Conservation (phyloP, 2,329 filamentous ascomycete species). For the Canariomyces notabilis region DNA sequence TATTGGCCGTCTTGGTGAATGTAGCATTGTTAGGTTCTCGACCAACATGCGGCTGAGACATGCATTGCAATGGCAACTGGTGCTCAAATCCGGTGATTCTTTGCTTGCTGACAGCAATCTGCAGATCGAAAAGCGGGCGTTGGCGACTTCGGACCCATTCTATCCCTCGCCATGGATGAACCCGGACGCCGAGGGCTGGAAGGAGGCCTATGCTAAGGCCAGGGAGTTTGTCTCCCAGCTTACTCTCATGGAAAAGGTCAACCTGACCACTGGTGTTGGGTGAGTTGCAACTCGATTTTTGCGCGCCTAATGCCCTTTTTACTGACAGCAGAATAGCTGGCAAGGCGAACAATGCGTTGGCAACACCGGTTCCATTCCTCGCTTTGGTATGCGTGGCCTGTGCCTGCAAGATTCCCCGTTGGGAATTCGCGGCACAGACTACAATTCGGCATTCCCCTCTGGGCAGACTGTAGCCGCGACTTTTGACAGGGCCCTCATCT, state of each 20-base stretch:
- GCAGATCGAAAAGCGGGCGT: slow-evolving; percentile 25
- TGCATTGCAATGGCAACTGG: slow-evolving; percentile 15
- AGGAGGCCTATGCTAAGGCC: slow-evolving; percentile 69
- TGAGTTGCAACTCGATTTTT: slow-evolving; percentile 37
- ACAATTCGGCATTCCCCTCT: slow-evolving; percentile 73
- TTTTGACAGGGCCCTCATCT: slow-evolving; percentile 70
- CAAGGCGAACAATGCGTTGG: slow-evolving; percentile 70
- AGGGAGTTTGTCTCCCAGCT: slow-evolving; percentile 75
- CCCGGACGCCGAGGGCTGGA: slow-evolving; percentile 66
- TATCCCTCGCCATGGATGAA: slow-evolving; percentile 89
- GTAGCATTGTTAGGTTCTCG: slow-evolving; percentile 9
- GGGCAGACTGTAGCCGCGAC: slow-evolving; percentile 79
- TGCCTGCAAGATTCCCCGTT: slow-evolving; percentile 85
- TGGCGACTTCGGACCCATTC: slow-evolving; percentile 50
- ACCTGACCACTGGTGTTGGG: slow-evolving; percentile 86
- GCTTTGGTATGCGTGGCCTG: slow-evolving; percentile 65
- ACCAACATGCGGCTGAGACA: slow-evolving; percentile 18
- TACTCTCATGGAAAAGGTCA: slow-evolving; percentile 86
- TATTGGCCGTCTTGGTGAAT: slow-evolving; percentile 6
- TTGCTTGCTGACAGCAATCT: slow-evolving; percentile 21
- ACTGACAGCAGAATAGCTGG: slow-evolving; percentile 45
- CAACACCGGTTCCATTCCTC: slow-evolving; percentile 64
- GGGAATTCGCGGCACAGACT: slow-evolving; percentile 72
- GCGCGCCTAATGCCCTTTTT: too few species aligned
- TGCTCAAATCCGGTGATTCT: slow-evolving; percentile 4